Base-by-base conservation (phyloP, 345 rosid species). In the Abelmoschus esculentus region DNA sequence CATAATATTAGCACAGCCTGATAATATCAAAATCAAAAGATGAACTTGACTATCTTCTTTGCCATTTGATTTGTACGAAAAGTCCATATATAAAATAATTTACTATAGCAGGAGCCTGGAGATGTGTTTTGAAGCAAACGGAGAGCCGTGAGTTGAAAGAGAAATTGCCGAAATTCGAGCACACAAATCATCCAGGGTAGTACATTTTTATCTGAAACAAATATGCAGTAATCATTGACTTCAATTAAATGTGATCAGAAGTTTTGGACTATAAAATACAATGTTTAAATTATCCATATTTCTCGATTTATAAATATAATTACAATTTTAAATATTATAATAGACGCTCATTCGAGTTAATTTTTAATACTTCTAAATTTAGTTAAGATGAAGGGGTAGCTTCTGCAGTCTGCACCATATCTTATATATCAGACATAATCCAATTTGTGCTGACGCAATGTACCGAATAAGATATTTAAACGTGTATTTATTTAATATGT, bases 1-100 rank as follows among this genome's bases (percentile, higher is more conserved):
- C 22, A 42, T 42, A 5, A 40, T 42, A 38, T 62, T 36, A 38
- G 31, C 29, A 18, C 3, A 11, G 50, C 17, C 52, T 63, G 1
- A 19, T 40, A 42, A 63, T 42, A 63, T 63, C 65, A 32, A 32
- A 22, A 63, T 19, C 47, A 19, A 22, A 13, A 12, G 67, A 42
- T 0, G 11, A 63, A 22, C 12, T 63, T 12, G 50, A 3, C 32
- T 42, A 22, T 42, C 34, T 11, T 44, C 11, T 6, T 65, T 65
- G 69, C 38, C 69, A 46, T 46, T 65, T 65, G 69, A 26, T 65
- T 44, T 46, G 28, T 7, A 65, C 14, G 55, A 26, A 65, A 46
- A 26, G 69, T n/a, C 69, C 22, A 40, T 40, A 17, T 62, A 17
- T 50, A 15, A 14, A 50, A 36, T 13, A 42, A 42, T 12, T 22